Evolutionary conservation across 2,329 filamentous ascomycete genomes (phyloP), one percentile per base, ranked within the genome.

Genomic region (Venturia asperata): DNA sequence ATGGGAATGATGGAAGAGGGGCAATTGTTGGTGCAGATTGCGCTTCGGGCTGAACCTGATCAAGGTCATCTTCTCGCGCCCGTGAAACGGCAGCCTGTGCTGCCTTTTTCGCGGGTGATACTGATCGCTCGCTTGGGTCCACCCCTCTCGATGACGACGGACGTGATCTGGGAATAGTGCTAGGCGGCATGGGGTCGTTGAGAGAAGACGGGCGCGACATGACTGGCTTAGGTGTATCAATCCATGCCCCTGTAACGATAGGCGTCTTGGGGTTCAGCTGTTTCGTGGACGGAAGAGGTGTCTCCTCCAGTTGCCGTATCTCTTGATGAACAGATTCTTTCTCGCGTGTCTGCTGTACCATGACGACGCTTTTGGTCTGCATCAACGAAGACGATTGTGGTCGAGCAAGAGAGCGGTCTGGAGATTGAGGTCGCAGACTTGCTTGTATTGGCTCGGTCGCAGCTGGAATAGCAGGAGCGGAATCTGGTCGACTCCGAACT

Each of bases 161-260:
- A 42, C 37, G 42, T 63, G 43, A 47, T 17, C 24, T 42, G 30
- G 37, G 27, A 11, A 27, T 37, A 58, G 47, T 27, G 47, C 52
- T 58, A 5, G 52, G n/a, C 5, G 52, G 30, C 27, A n/a, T 27
- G 37, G 52, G 30, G n/a, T 58, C 37, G 1, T 62, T 41, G 7
- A 47, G 39, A 30, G 39, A 27, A 19, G 60, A 34, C 11, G 27
- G 43, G 21, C 24, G 21, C 10, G 41, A 52, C 2, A 34, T 37
- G 42, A 24, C 7, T 11, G 42, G 34, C 24, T 24, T 43, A 13
- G 63, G 63, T 3, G 79, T 81, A 52, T 81, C 79, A 41, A 81
- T 70, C 79, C 79, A 81, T 30, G 76, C 79, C 30, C 79, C 79
- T 58, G 76, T 80, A 7, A 80, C 78, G 2, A 76, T 69, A 15